Base-by-base conservation (phyloP, 1,284 basidiomycete species). In the Apiotrichum domesticum region DNA sequence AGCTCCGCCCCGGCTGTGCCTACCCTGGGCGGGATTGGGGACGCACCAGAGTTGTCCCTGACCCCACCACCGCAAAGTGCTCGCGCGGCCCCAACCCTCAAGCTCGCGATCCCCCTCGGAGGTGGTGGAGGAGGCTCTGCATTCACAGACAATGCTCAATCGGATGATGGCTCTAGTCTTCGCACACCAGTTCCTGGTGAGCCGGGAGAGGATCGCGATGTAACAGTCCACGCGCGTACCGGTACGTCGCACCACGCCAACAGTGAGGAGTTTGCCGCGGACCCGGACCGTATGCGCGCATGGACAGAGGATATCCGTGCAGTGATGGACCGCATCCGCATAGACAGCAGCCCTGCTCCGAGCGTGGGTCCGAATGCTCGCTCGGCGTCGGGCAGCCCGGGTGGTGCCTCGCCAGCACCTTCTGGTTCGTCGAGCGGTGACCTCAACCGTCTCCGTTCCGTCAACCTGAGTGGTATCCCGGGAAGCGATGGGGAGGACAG, bases 301-400 rank as follows among this genome's bases (percentile, higher is more conserved):
- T 75, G 74, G 74, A 73, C 72, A 3, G 61, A 66, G 21, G 73
- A 73, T 44, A 63, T 77, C 33, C 56, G 64, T n/a, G 57, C 64
- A 15, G 70, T 69, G 0, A 55, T 72, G 37, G 57, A 57, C 8
- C 45, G 65, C 37, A 63, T 63, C 45, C 33, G 60, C 21, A 65
- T 65, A 35, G 66, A 68, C 15, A 53, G 56, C 35, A 46, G 47
- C 35, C 52, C 47, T 5, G 52, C 42, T 10, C 56, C 49, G 2
- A 46, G 55, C n/a, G 45, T 29, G 2, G 52, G 44, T 29, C 42
- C 21, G 9, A 32, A 52, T n/a, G 54, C 56, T 3, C 52, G 56
- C 21, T 39, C 56, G 3, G 35, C 21, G 15, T 58, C 56, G 6
- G 45, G 50, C 3, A 46, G 45, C 35, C 29, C 35, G 10, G 35